These are phyloP conservation scores for Porphyrellus cyaneotinctus DNA, from an alignment of 768 basidiomycete genomes.

Conservation along the genomic window DNA sequence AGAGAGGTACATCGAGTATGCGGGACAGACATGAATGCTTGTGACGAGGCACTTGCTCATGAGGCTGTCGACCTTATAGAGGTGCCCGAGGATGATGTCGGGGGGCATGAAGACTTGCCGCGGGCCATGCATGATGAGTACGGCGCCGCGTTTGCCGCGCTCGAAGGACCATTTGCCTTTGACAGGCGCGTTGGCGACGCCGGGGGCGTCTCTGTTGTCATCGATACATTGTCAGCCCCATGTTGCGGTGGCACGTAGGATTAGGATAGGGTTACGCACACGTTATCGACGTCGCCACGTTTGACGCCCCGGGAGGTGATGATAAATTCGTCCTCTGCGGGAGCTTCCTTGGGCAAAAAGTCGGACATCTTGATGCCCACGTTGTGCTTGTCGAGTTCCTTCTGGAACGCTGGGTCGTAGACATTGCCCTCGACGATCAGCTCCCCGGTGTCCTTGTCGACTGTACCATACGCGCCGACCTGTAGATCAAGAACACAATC, in stretches of 20 bases:
- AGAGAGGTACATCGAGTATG: slow-evolving; percentile 32
- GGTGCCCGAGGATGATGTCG: slow-evolving; percentile 20
- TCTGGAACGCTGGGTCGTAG: slow-evolving; percentile 25
- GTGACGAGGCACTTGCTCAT: slow-evolving; percentile 32
- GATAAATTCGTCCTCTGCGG: slow-evolving; percentile 22
- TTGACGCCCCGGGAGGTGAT: slow-evolving; percentile 20
- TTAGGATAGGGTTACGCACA: slow-evolving; percentile 13
- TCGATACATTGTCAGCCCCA: background rate
- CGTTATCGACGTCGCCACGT: slow-evolving; percentile 7
- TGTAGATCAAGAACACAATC: slow-evolving; percentile 1
- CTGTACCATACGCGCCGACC: slow-evolving; percentile 35
- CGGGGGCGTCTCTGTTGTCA: slow-evolving; percentile 9
- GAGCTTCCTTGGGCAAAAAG: slow-evolving; percentile 13
- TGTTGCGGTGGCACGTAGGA: no score
- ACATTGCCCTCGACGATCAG: slow-evolving; percentile 34
- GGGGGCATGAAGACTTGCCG: slow-evolving; percentile 18
- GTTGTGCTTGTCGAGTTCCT: slow-evolving; percentile 13
- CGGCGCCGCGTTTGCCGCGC: slow-evolving; percentile 24
- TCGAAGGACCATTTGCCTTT: slow-evolving; percentile 33
- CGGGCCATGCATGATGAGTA: slow-evolving; percentile 33
- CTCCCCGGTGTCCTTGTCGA: slow-evolving; percentile 30
- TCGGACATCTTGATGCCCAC: slow-evolving; percentile 13
- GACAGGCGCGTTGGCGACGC: slow-evolving; percentile 24
- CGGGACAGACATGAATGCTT: slow-evolving; percentile 27
- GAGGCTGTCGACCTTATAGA: slow-evolving; percentile 26